Evolutionary conservation across 441 rosid species (phyloP).

Genomic region (Hura crepitans): DNA sequence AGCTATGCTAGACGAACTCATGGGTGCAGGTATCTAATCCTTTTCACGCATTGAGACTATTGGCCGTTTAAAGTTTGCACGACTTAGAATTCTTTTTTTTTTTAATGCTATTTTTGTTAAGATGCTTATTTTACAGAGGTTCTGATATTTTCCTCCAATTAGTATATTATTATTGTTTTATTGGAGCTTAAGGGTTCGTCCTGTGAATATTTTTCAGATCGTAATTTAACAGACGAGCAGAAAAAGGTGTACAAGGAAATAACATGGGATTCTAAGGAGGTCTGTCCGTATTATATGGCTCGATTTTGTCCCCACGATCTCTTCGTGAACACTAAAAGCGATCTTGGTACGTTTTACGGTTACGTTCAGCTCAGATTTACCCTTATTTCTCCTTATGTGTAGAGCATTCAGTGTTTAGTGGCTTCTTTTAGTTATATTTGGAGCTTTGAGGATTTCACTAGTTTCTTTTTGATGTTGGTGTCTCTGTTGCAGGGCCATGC

Average conservation of each 20-base stretch:
- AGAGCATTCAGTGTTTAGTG: not conserved
- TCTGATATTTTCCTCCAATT: not conserved
- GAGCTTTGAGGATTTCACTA: not conserved
- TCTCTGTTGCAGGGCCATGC: constrained; percentile 66
- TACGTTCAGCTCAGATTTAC: not conserved
- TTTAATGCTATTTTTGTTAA: not conserved
- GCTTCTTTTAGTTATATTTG: constrained; percentile 7
- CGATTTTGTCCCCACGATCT: constrained; percentile 97
- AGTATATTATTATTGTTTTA: not conserved
- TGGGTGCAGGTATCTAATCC: constrained; percentile 75
- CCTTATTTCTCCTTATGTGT: not conserved
- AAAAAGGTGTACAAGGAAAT: constrained; percentile 74
- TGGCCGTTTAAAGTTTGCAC: not conserved
- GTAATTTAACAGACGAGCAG: constrained; percentile 88
- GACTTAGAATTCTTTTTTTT: no score
- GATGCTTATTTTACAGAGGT: not conserved
- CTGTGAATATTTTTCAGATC: constrained; percentile 45
- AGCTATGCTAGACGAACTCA: constrained; percentile 93
- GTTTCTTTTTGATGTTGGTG: constrained; percentile 5
- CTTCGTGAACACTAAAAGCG: constrained; percentile 95
- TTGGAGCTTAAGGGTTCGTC: not conserved
- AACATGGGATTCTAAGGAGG: constrained; percentile 93
- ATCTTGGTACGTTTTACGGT: constrained; percentile 57
- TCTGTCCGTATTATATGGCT: constrained; percentile 93
- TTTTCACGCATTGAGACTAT: not conserved